Conservation (phyloP, 495 filamentous ascomycete genomes). For the Neurospora tetrasperma region DNA sequence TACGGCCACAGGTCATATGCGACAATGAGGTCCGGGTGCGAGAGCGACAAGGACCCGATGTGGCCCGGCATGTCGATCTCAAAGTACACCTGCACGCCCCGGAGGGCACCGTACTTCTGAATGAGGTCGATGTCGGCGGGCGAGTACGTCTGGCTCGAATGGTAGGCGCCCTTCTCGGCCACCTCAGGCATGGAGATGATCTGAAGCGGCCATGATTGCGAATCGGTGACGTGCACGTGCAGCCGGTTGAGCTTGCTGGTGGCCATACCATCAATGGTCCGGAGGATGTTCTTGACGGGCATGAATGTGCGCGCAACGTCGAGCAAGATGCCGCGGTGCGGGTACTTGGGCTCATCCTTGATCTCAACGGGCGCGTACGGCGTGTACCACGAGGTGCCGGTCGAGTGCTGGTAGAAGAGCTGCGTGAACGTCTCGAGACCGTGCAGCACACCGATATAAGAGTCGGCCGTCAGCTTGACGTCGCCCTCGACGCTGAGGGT, state of each 20-base stretch:
- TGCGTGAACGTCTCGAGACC: slow-evolving; percentile 63
- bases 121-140: slow-evolving; percentile 50
- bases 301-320: slow-evolving; percentile 61
- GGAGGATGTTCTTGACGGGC: slow-evolving; percentile 49
- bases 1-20: slow-evolving; percentile 62
- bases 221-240: slow-evolving; percentile 71
- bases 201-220: slow-evolving; percentile 75
- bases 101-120: slow-evolving; percentile 53
- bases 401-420: slow-evolving; percentile 61
- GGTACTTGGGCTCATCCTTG: slow-evolving; percentile 53
- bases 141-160: slow-evolving; percentile 49
- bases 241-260: slow-evolving; percentile 73
- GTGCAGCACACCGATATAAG: slow-evolving; percentile 54
- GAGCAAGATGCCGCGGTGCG: slow-evolving; percentile 64
- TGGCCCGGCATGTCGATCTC: slow-evolving; percentile 82
- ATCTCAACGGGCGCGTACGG: slow-evolving; percentile 55
- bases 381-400: slow-evolving; percentile 48
- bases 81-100: slow-evolving; percentile 62
- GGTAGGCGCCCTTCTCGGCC: slow-evolving; percentile 58
- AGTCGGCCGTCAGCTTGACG: slow-evolving; percentile 48
- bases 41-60: slow-evolving; percentile 49
- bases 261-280: slow-evolving; percentile 59
- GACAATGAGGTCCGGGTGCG: slow-evolving; percentile 63
- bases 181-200: slow-evolving; percentile 63
- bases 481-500: slow-evolving; percentile 41